Evolutionary conservation across 1,284 basidiomycete species (phyloP).

Genomic region (Trichosporon coremiiforme): DNA sequence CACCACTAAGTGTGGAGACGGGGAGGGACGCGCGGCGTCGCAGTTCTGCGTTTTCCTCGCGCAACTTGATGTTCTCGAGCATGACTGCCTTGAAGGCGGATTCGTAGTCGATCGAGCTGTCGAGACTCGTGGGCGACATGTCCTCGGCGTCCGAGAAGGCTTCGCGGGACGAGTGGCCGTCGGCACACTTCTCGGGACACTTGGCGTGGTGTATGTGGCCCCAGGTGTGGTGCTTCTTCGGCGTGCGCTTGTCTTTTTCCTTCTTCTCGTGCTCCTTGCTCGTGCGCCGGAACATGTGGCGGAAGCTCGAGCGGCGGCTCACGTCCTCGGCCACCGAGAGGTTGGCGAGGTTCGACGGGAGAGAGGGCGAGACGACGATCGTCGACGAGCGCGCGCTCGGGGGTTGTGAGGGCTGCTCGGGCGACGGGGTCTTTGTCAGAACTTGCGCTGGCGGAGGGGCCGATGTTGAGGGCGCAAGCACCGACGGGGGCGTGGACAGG

Average conservation of each 20-base stretch:
- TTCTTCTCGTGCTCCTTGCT: conserved; percentile 3
- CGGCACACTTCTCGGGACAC: background rate
- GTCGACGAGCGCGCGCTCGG: background rate
- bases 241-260: background rate
- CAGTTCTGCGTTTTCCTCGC: conserved; percentile 1
- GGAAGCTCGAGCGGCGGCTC: background rate
- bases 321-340: background rate
- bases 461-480: background rate
- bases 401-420: background rate
- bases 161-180: background rate
- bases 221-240: background rate
- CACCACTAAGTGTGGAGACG: too few relatives aligned
- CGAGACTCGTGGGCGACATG: background rate
- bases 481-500: background rate
- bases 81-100: conserved; percentile 7
- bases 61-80: conserved; percentile 10
- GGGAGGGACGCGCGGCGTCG: background rate
- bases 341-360: background rate
- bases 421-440: background rate
- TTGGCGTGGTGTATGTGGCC: background rate
- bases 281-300: background rate
- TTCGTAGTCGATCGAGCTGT: conserved; percentile 8
- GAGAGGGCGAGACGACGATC: background rate
- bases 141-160: conserved; percentile 5
- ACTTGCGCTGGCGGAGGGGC: background rate